Percentiles rank a stretch among this genome's conserved stretches.
Evolutionary conservation across 805 yeast genomes (phyloP).

Genomic region (Candida xyloterini): DNA sequence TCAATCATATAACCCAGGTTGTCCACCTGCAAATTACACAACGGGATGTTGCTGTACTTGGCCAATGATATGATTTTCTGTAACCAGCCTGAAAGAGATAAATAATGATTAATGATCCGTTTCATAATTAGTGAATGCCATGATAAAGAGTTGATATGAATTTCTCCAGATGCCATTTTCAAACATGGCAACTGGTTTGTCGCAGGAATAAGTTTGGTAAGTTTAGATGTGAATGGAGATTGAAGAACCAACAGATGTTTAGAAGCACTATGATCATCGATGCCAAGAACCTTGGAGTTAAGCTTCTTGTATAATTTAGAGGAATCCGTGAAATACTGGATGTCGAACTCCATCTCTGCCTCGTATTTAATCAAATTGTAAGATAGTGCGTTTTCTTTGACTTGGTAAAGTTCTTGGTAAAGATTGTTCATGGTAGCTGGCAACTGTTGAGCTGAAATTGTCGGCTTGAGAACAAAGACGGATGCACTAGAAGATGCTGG

Average conservation of each 20-base stretch:
- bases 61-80: constrained; percentile 63
- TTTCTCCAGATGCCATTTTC: constrained; percentile 54
- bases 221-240: constrained; percentile 55
- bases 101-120: constrained; percentile 64
- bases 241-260: constrained; percentile 68
- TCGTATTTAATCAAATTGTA: constrained; percentile 52
- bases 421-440: constrained; percentile 51
- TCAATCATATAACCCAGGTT: constrained; percentile 79
- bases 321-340: constrained; percentile 51
- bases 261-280: constrained; percentile 65
- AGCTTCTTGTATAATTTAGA: constrained; percentile 56
- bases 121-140: constrained; percentile 74
- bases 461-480: constrained; percentile 65
- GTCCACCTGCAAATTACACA: constrained; percentile 80
- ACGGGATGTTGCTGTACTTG: constrained; percentile 73
- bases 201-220: constrained; percentile 45
- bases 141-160: constrained; percentile 67
- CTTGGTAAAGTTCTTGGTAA: constrained; percentile 51
- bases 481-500: constrained; percentile 54
- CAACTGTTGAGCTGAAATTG: constrained; percentile 60
- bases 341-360: constrained; percentile 51
- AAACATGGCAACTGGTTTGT: constrained; percentile 60
- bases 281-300: constrained; percentile 48
- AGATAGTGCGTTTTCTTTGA: constrained; percentile 44
- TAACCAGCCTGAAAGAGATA: constrained; percentile 73